Percentiles rank a stretch among this genome's conserved stretches.
phyloP scores from a whole-genome alignment of 176 grass and related monocot species.

The Dactylis glomerata region DNA sequence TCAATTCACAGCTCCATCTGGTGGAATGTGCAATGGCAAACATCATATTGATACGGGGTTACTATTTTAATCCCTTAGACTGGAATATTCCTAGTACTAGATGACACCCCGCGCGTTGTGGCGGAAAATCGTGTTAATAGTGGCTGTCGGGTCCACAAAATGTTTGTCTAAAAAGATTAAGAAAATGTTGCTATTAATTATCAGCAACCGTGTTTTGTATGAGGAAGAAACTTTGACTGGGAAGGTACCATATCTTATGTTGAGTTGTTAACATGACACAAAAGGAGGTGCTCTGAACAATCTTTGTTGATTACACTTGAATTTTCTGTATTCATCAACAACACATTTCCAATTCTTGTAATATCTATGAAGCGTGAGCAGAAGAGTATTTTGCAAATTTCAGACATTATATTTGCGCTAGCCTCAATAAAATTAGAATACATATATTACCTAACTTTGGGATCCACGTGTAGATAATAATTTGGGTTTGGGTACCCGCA shows the following conservation, averaged over 20 bases:
- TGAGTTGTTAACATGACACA: not conserved
- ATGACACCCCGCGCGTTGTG: too few relatives aligned
- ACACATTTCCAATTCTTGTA: too few relatives aligned
- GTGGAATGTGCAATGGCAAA: not conserved
- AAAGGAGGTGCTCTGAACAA: too few relatives aligned
- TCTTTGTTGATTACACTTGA: too few relatives aligned
- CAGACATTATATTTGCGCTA: too few relatives aligned
- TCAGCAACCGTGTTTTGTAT: not conserved
- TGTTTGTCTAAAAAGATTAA: too few relatives aligned
- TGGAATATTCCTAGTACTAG: not conserved
- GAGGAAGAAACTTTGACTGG: not conserved
- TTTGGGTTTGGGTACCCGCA: not conserved
- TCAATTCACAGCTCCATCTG: not conserved
- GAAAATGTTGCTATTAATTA: too few relatives aligned
- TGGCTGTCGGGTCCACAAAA: too few relatives aligned
- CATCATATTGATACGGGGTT: not conserved
- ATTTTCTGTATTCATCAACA: too few relatives aligned
- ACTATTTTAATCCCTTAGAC: not conserved
- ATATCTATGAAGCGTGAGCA: too few relatives aligned
- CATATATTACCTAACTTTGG: not conserved
- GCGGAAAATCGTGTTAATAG: too few relatives aligned
- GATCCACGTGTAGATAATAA: not conserved
- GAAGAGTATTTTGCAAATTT: too few relatives aligned
- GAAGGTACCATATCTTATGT: not conserved
- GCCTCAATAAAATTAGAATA: not conserved